Evolutionary conservation across 495 filamentous ascomycete species (phyloP).

Genomic region (Tuber brumale): DNA sequence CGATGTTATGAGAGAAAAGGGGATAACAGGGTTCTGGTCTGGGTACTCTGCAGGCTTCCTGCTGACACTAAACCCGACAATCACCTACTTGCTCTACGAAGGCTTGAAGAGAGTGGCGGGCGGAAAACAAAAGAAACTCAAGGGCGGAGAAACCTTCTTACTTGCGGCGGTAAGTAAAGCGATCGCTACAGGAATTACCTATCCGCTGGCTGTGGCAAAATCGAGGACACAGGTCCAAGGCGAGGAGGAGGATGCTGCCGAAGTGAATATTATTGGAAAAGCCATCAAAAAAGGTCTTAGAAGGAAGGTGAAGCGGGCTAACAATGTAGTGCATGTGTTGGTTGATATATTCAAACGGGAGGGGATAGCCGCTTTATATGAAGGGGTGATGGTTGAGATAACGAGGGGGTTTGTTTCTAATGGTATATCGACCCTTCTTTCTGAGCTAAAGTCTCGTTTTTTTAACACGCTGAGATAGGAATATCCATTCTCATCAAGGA

Average conservation of each 20-base stretch:
- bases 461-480: slow-evolving; percentile 41
- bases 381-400: slow-evolving; percentile 68
- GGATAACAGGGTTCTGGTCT: slow-evolving; percentile 75
- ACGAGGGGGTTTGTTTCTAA: slow-evolving; percentile 81
- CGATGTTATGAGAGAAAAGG: slow-evolving; percentile 63
- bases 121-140: slow-evolving; percentile 42
- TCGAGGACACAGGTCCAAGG: slow-evolving; percentile 59
- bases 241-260: slow-evolving; percentile 15
- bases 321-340: slow-evolving; percentile 31
- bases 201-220: slow-evolving; percentile 80
- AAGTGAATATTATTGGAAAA: slow-evolving; percentile 7
- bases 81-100: slow-evolving; percentile 80
- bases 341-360: slow-evolving; percentile 45
- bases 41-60: slow-evolving; percentile 78
- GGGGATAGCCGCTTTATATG: slow-evolving; percentile 65
- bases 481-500: slow-evolving; percentile 89
- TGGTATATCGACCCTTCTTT: slow-evolving; percentile 41
- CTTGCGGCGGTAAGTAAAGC: slow-evolving; percentile 77
- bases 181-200: slow-evolving; percentile 70
- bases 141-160: slow-evolving; percentile 54
- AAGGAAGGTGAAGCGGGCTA: slow-evolving; percentile 27
- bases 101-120: slow-evolving; percentile 56
- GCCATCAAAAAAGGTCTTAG: slow-evolving; percentile 14
- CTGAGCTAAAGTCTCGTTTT: not conserved
- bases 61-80: slow-evolving; percentile 75